Evolutionary conservation across 202 grass and related monocot genomes (phyloP).

Genomic region (Elaeis oleifera): DNA sequence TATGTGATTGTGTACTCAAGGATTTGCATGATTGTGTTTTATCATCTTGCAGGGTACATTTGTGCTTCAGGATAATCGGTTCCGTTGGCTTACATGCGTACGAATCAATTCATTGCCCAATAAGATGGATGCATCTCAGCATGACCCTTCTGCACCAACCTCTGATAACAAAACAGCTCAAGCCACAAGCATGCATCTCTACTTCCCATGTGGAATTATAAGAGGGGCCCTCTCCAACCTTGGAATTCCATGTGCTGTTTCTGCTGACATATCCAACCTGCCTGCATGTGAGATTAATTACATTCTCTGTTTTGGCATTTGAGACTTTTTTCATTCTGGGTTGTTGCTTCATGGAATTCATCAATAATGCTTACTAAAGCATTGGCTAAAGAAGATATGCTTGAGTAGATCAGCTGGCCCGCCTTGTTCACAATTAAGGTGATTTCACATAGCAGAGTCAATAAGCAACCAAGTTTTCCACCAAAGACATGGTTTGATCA

Average conservation of each 20-base stretch:
- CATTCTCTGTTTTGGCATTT: no score
- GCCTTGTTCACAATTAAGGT: no score
- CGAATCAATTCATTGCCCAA: constrained; percentile 50
- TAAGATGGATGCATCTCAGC: constrained; percentile 32
- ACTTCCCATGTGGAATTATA: constrained; percentile 93
- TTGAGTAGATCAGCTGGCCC: no score
- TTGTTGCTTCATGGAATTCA: no score
- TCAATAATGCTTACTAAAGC: no score
- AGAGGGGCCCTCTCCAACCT: constrained; percentile 86
- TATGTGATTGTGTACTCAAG: not conserved
- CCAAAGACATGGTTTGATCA: no score
- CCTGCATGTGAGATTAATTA: constrained; percentile 65
- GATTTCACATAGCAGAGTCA: no score
- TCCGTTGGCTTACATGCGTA: constrained; percentile 75
- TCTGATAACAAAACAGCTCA: constrained; percentile 49
- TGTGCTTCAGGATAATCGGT: constrained; percentile 86
- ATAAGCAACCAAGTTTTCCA: no score
- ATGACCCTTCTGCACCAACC: constrained; percentile 37
- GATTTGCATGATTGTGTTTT: not conserved
- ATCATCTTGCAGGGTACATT: constrained; percentile 71
- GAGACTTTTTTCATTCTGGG: no score
- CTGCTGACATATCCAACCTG: constrained; percentile 81
- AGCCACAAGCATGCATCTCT: constrained; percentile 79
- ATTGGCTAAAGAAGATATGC: no score
- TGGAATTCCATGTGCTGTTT: constrained; percentile 68